A percentile compares a stretch with the other conserved stretches of the same genome.
phyloP scores from a whole-genome alignment of 2,329 filamentous ascomycete species.

The Colletotrichum truncatum region DNA sequence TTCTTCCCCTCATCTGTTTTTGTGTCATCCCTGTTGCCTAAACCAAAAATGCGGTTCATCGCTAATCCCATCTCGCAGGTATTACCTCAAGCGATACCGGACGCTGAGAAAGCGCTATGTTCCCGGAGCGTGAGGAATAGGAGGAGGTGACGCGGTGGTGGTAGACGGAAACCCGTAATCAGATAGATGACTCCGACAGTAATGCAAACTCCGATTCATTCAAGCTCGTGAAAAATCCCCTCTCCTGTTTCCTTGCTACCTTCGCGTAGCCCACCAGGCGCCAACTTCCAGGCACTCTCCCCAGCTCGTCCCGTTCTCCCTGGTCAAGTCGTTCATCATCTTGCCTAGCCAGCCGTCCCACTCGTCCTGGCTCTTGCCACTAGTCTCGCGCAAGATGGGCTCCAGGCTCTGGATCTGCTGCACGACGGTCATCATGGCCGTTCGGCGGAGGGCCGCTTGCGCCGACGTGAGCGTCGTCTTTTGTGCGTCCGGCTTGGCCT shows the following conservation, averaged over 20 bases:
- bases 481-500: slow-evolving; percentile 40
- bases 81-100: slow-evolving; percentile 92
- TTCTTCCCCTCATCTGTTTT: not conserved
- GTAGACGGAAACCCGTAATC: too few species aligned
- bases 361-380: slow-evolving; percentile 88
- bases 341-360: slow-evolving; percentile 91
- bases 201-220: slow-evolving; percentile 27
- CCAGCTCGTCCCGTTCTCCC: slow-evolving; percentile 79
- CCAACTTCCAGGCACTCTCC: slow-evolving; percentile 89
- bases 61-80: slow-evolving; percentile 60
- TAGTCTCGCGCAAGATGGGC: slow-evolving; percentile 81
- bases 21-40: not conserved
- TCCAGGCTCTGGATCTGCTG: slow-evolving; percentile 89
- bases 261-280: slow-evolving; percentile 89
- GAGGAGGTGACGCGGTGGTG: not conserved
- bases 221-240: not conserved
- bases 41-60: too few species aligned
- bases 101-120: slow-evolving; percentile 83
- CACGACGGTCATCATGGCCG: slow-evolving; percentile 82
- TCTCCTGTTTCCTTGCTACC: slow-evolving; percentile 33
- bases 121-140: slow-evolving; percentile 16
- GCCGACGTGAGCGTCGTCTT: slow-evolving; percentile 68
- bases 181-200: not conserved
- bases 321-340: slow-evolving; percentile 86
- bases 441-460: slow-evolving; percentile 78